Base-by-base conservation (phyloP, 1,284 basidiomycete genomes). In the Ustilago shanxiensis region DNA sequence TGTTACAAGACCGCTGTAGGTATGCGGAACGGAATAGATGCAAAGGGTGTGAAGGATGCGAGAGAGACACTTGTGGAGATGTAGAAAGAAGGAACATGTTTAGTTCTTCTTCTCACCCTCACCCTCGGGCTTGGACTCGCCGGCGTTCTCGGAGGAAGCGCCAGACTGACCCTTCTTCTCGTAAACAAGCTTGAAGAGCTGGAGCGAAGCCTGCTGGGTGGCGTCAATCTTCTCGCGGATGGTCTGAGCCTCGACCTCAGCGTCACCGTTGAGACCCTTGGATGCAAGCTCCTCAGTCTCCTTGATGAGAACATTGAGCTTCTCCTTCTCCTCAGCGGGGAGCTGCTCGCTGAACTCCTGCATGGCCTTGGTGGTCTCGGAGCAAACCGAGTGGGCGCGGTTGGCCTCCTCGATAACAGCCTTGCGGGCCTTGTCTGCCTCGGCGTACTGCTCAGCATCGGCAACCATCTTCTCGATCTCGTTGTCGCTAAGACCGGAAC, bases 131-230 rank as follows among this genome's bases (percentile, higher is more conserved):
- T 66, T 66, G 45, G 71, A 39, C 71, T 73, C 66, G 41, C 41
- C 41, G 39, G 60, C 71, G 62, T 51, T 67, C 44, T 68, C 66
- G n/a, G 55, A 44, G 24, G 39, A 44, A 26, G 39, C 44, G 63
- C 62, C 65, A 77, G 89, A 89, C 87, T 93, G 91, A 60, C 91
- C 90, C 76, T 93, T 91, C 90, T 94, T 94, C 90, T 97, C 94
- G 88, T 98, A 97, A 29, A 95, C 93, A 91, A 96, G 97, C 89
- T 97, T 93, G 95, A 98, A 99, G 78, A 99, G 92, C 80, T 94
- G 94, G 54, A 99, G 91, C 33, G 94, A 96, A 47, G 95, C 95
- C 86, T 94, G 93, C 87, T 99, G 95, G n/a, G 95, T 95, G 88
- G 95, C 93, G 87, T 90, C 91, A 85, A 98, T 93, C 90, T 95